Evolutionary conservation across 306 rosid genomes (phyloP), one percentile per base, ranked within the genome.

Genomic region (Lathyrus oleraceus): DNA sequence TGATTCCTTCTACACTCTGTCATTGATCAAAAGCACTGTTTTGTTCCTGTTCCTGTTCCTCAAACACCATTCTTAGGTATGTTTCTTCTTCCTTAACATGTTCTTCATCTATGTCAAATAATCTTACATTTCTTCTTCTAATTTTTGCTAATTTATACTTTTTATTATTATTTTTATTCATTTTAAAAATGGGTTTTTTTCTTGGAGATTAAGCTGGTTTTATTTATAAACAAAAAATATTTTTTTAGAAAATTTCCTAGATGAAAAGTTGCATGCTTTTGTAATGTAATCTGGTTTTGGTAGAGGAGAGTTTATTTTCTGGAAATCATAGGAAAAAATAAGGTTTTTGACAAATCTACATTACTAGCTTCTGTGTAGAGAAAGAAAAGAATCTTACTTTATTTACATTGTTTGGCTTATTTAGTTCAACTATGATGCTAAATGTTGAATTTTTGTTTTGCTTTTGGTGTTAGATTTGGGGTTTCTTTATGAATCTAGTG

Each of bases 401-500:
- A 67, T 8, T 59, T 19, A 35, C 44, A 54, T 48, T 68, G 69
- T 19, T 52, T 40, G 51, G 36, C 4, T 21, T 42, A 40, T 32
- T 67, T 21, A 16, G 21, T 43, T 65, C 15, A 61, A 53, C 5
- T 10, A 67, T 14, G 70, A 19, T 25, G 49, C 19, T 17, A 4
- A 59, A 25, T 40, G 44, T 8, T 28, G 0, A 11, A 21, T 53
- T 51, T 51, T 19, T 51, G 2, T 45, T 42, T 23, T 77, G 8
- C 52, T 69, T 83, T 32, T 76, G 30, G 59, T 63, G 52, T 40
- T 73, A 73, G 79, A 74, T 65, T 70, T 65, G 39, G 68, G 66
- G 30, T 56, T 79, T 69, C 85, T 90, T 74, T 73, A 88, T 90
- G 96, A 85, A 57, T 82, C 83, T 88, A 79, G 82, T 73, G 56